phyloP scores from a whole-genome alignment of 1,284 basidiomycete genomes.

The Phylloboletellus chloephorus region DNA sequence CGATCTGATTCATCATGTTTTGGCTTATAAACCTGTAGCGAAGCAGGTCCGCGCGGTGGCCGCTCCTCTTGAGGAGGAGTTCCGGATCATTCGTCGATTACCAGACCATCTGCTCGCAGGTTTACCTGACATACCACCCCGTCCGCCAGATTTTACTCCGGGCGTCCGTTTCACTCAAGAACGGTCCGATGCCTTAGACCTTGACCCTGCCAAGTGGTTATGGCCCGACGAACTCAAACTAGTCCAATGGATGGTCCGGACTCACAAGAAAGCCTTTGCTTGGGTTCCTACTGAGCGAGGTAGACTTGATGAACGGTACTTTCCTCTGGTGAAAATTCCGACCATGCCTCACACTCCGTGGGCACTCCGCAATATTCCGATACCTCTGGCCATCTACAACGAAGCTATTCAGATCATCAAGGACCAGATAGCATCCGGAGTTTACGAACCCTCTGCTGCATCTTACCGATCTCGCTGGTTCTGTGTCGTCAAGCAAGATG shows the following conservation, averaged over 20 bases:
- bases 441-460: slow-evolving; percentile 30
- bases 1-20: background rate
- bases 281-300: too few species aligned
- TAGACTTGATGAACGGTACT: slow-evolving; percentile 13
- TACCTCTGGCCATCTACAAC: slow-evolving; percentile 19
- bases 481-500: slow-evolving; percentile 34
- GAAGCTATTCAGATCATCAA: slow-evolving; percentile 20
- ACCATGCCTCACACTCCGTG: slow-evolving; percentile 21
- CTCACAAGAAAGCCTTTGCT: slow-evolving; percentile 16
- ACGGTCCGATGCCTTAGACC: background rate
- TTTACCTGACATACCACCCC: background rate
- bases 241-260: background rate
- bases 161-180: background rate
- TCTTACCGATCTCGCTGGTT: slow-evolving; percentile 40
- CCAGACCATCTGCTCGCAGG: background rate
- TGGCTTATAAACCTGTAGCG: slow-evolving; percentile 1
- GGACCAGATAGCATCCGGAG: slow-evolving; percentile 22
- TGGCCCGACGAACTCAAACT: background rate
- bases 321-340: slow-evolving; percentile 16
- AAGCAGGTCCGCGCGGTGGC: background rate
- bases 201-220: background rate
- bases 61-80: background rate
- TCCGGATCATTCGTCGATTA: accelerated
- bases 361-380: slow-evolving; percentile 20
- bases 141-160: slow-evolving; percentile 1